Evolutionary conservation across 1,139 yeast genomes (phyloP).

Genomic region (Blastobotrys serpentis): DNA sequence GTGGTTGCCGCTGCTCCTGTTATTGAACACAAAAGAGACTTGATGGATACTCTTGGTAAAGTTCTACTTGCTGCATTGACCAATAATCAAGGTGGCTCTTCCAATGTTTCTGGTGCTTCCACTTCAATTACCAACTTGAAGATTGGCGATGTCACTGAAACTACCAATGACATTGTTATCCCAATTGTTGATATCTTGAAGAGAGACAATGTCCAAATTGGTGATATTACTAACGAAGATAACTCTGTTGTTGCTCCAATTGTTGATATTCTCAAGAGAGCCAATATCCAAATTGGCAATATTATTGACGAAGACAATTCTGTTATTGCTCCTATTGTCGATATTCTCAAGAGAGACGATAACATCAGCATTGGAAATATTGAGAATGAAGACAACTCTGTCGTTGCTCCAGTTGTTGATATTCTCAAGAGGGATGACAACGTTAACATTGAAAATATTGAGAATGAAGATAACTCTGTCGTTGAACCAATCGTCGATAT

Average conservation of each 20-base stretch:
- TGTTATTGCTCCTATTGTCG: conserved; percentile 3
- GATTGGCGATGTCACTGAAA: conserved; percentile 7
- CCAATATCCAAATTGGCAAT: neutral
- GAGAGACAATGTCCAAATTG: conserved; percentile 1
- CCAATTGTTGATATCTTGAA: conserved; percentile 7
- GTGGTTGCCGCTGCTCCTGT: neutral
- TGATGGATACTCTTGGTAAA: neutral
- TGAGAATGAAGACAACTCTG: neutral
- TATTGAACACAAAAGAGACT: neutral
- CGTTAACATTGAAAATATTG: neutral
- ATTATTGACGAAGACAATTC: neutral
- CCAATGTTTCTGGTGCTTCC: neutral
- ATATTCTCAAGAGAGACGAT: conserved; percentile 2
- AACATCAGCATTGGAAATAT: conserved; percentile 1
- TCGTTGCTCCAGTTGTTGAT: neutral
- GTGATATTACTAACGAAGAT: neutral
- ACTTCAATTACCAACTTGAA: conserved; percentile 6
- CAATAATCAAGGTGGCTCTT: neutral
- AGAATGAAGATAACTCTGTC: neutral
- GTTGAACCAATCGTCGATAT: neutral
- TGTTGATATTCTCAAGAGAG: conserved; percentile 1
- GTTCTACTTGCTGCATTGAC: neutral
- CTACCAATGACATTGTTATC: conserved; percentile 6
- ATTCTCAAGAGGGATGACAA: neutral
- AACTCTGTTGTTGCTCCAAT: neutral